Base-by-base conservation (phyloP, 1,139 yeast species). In the Kluyveromyces sp. region DNA sequence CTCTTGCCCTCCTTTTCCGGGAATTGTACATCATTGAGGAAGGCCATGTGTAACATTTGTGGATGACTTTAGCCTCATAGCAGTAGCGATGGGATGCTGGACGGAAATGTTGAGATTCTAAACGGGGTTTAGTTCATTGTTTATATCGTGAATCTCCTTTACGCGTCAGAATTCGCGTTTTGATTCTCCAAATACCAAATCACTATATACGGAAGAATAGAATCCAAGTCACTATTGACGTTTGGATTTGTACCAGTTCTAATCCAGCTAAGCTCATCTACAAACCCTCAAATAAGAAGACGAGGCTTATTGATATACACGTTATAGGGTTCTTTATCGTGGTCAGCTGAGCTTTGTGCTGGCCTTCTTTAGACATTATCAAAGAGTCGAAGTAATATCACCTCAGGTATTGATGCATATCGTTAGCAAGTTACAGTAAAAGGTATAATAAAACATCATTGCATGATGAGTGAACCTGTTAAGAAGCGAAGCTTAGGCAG, bases 401-500 rank as follows among this genome's bases (percentile, higher is more conserved):
- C n/a, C n/a, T n/a, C n/a, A n/a, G n/a, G n/a, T n/a, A n/a, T n/a
- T n/a, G n/a, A n/a, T n/a, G n/a, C n/a, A n/a, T n/a, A n/a, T n/a
- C n/a, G n/a, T n/a, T n/a, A n/a, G n/a, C n/a, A n/a, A n/a, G n/a
- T n/a, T n/a, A n/a, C n/a, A n/a, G n/a, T n/a, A n/a, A n/a, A n/a
- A n/a, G n/a, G n/a, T n/a, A n/a, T n/a, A n/a, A n/a, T n/a, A n/a
- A n/a, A n/a, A n/a, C n/a, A n/a, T n/a, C n/a, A n/a, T n/a, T n/a
- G n/a, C n/a, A n/a, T n/a, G 3, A 38, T 38, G 41, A 31, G 41
- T 40, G 34, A 44, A 16, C 40, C 48, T 18, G 54, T 55, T 13
- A 59, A 59, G 49, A 57, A 50, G 42, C 51, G 65, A 40, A 60
- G 66, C 1, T 48, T 64, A 38, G 58, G 67, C 35, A 63, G 61